Evolutionary conservation across 768 basidiomycete species (phyloP).

Genomic region (Tylopilus sp.): DNA sequence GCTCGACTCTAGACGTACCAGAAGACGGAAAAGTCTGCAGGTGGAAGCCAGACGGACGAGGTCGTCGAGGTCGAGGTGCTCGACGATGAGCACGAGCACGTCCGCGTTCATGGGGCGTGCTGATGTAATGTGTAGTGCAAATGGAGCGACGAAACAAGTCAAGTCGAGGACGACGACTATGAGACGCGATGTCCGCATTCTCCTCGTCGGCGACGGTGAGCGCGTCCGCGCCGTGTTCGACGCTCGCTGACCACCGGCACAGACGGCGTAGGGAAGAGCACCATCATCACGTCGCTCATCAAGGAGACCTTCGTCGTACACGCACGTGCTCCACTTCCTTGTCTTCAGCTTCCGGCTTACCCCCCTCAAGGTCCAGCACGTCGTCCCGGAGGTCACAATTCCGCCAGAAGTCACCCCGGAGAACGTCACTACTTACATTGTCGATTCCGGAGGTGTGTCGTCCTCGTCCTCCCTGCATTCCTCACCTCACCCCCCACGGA

Average conservation of each 20-base stretch:
- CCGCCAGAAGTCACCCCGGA: conserved; percentile 97
- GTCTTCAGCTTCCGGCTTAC: conserved; percentile 2
- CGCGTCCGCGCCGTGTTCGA: conserved; percentile 5
- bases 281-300: conserved; percentile 94
- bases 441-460: conserved; percentile 88
- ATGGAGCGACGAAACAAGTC: conserved; percentile 6
- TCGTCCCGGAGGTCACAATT: conserved; percentile 96
- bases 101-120: conserved; percentile 46
- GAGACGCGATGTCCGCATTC: conserved; percentile 91
- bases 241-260: conserved; percentile 8
- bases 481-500: conserved; percentile 31
- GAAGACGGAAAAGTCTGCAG: conserved; percentile 26
- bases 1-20: conserved; percentile 35
- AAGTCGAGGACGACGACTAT: conserved; percentile 44
- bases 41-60: conserved; percentile 33
- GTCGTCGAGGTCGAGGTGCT: conserved; percentile 41
- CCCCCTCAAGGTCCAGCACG: conserved; percentile 74
- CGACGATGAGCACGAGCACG: conserved; percentile 52
- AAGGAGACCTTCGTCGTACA: conserved; percentile 92
- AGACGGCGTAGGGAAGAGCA: conserved; percentile 99
- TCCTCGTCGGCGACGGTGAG: conserved; percentile 92
- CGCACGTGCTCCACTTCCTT: conserved; percentile 41
- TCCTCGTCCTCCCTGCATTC: background rate
- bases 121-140: conserved; percentile 16
- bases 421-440: conserved; percentile 96